A percentile compares a stretch with the other conserved stretches of the same genome.
Evolutionary conservation across 139 green algal species (phyloP).

Genomic region (Coelastrella sp.): DNA sequence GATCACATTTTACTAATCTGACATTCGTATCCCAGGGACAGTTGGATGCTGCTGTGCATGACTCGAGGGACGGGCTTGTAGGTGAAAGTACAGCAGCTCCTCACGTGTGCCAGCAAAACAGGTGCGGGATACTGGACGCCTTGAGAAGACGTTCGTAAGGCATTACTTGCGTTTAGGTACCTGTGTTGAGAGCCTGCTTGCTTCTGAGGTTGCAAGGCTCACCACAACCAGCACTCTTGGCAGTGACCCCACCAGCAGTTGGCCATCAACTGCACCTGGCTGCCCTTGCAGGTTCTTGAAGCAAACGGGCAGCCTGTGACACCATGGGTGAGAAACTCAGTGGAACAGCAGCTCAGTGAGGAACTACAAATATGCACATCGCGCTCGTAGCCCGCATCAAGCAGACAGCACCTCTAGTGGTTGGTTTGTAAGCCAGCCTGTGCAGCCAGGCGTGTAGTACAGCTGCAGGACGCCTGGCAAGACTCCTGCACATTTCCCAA

Average conservation of each 20-base stretch:
- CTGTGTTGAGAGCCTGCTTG: too few species aligned
- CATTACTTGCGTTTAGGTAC: too few species aligned
- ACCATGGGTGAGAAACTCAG: not conserved
- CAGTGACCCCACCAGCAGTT: not conserved
- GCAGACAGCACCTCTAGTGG: not conserved
- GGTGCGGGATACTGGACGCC: not conserved
- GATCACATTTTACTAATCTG: too few species aligned
- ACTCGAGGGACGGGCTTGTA: not conserved
- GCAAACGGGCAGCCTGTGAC: not conserved
- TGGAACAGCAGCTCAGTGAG: not conserved
- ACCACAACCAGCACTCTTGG: too few species aligned
- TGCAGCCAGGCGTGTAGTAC: too few species aligned
- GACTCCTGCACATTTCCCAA: not conserved
- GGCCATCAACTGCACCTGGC: too few species aligned
- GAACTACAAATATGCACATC: not conserved
- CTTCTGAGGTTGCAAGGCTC: too few species aligned
- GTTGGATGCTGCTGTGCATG: not conserved
- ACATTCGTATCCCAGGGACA: too few species aligned
- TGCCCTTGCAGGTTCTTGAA: not conserved
- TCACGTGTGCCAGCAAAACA: not conserved
- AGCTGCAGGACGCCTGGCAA: not conserved
- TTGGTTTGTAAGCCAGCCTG: too few species aligned
- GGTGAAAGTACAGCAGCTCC: not conserved
- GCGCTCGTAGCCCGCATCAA: not conserved
- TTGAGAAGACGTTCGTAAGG: too few species aligned